These are phyloP conservation scores for Carex cristatella DNA, from an alignment of 176 grass and related monocot genomes.

Conservation along the genomic window DNA sequence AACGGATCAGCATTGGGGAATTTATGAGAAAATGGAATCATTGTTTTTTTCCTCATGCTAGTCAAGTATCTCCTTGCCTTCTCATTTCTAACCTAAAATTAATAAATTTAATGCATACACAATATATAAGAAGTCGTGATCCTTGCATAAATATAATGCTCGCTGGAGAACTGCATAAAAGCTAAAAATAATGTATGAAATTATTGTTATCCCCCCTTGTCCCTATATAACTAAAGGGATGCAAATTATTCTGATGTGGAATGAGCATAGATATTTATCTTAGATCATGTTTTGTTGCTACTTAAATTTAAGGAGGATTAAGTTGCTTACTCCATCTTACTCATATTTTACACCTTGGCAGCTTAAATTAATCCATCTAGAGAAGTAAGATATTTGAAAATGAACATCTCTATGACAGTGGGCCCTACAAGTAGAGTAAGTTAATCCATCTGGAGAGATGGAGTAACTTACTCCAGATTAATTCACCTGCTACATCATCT, in stretches of 20 bases:
- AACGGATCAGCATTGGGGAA: slow-evolving; percentile 85
- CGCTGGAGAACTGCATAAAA: background rate
- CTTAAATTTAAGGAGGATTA: too few species aligned
- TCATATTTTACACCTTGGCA: too few species aligned
- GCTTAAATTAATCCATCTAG: too few species aligned
- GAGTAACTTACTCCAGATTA: too few species aligned
- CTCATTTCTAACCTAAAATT: slow-evolving; percentile 76
- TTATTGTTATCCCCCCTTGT: background rate
- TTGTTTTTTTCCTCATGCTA: slow-evolving; percentile 94
- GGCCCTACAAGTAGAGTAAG: too few species aligned
- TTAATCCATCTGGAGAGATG: too few species aligned
- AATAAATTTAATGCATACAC: background rate
- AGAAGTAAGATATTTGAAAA: too few species aligned
- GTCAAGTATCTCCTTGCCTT: slow-evolving; percentile 94
- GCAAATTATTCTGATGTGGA: background rate
- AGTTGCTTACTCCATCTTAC: too few species aligned
- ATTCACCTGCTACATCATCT: too few species aligned
- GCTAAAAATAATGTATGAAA: background rate
- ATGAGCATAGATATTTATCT: background rate
- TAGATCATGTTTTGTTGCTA: too few species aligned
- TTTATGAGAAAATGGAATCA: slow-evolving; percentile 75
- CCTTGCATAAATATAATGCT: background rate
- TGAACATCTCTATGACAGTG: too few species aligned
- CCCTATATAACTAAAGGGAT: background rate
- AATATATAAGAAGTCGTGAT: background rate